Conservation (phyloP, 2,329 filamentous ascomycete species). For the Paraphoma sp. region DNA sequence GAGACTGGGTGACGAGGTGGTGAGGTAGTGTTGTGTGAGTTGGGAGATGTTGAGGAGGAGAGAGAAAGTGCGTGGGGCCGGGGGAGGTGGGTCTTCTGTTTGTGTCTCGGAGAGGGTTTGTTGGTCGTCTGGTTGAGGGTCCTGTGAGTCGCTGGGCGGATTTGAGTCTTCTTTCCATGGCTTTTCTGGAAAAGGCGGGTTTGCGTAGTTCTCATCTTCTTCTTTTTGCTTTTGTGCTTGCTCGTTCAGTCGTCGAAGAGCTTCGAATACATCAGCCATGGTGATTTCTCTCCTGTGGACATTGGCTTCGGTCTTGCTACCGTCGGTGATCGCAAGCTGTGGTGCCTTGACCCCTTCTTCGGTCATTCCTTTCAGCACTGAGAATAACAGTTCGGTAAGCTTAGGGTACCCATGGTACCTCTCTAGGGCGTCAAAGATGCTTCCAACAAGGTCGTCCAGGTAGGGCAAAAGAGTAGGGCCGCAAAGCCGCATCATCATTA, state of each 20-base stretch:
- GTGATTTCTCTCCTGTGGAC: constrained; percentile 8
- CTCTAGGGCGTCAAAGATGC: constrained; percentile 91
- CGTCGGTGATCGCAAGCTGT: constrained; percentile 50
- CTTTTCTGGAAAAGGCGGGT: constrained; percentile 32
- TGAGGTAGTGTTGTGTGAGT: constrained; percentile 88
- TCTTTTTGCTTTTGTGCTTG: constrained; percentile 31
- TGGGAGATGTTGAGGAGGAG: constrained; percentile 81
- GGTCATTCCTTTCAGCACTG: constrained; percentile 81
- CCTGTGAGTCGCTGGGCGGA: constrained; percentile 35
- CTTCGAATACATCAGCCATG: constrained; percentile 31
- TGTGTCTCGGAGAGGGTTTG: constrained; percentile 28
- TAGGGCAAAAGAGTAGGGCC: constrained; percentile 84
- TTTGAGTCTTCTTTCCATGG: constrained; percentile 45
- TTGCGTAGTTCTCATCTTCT: constrained; percentile 25
- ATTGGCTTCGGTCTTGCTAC: neutral
- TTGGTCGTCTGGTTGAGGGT: constrained; percentile 43
- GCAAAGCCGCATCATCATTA: constrained; percentile 92
- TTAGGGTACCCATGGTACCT: constrained; percentile 91
- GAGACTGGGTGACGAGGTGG: constrained; percentile 80
- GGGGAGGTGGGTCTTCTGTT: constrained; percentile 62
- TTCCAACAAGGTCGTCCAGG: constrained; percentile 87
- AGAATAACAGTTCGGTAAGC: constrained; percentile 85
- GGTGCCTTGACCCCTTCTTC: constrained; percentile 74
- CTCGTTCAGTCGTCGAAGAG: constrained; percentile 44
- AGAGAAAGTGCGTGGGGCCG: constrained; percentile 76